phyloP scores from a whole-genome alignment of 1,284 basidiomycete species.

The Microstroma glucosiphilum region DNA sequence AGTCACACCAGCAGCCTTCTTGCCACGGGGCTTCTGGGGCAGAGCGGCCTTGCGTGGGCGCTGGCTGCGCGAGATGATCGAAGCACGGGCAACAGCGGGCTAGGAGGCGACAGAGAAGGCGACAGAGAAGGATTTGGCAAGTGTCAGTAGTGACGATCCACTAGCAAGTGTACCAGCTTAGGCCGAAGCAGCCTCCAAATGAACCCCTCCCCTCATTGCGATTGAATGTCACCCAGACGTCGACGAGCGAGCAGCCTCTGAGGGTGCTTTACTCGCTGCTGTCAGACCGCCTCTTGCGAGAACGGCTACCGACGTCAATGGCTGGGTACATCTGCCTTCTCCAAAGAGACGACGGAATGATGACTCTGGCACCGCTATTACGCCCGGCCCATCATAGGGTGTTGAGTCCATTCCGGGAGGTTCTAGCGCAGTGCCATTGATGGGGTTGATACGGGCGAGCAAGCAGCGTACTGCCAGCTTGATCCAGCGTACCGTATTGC shows the following conservation, averaged over 20 bases:
- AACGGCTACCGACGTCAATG: no score
- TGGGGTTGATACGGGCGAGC: no score
- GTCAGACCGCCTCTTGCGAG: no score
- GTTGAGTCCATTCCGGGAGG: slow-evolving; percentile 32
- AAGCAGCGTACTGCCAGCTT: no score
- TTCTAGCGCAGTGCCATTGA: slow-evolving; percentile 47
- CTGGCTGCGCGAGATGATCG: slow-evolving; percentile 42
- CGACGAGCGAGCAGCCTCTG: no score
- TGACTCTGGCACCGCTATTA: slow-evolving; percentile 46
- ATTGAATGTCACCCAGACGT: no score
- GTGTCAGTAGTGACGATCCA: no score
- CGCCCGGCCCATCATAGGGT: slow-evolving; percentile 45
- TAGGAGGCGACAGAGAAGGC: not conserved
- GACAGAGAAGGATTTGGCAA: no score
- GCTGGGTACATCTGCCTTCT: not conserved
- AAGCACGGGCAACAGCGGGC: slow-evolving; percentile 41
- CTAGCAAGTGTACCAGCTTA: not conserved
- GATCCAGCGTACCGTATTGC: not conserved
- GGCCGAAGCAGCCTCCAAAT: not conserved
- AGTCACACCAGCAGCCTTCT: slow-evolving; percentile 1
- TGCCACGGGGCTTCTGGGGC: slow-evolving; percentile 24
- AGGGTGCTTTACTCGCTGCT: no score
- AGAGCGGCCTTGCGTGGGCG: slow-evolving; percentile 12
- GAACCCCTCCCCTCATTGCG: not conserved
- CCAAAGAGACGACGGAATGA: not conserved